These are phyloP conservation scores for Paragyromitra xinjiangensis DNA, from an alignment of 495 filamentous ascomycete species.

Conservation along the genomic window DNA sequence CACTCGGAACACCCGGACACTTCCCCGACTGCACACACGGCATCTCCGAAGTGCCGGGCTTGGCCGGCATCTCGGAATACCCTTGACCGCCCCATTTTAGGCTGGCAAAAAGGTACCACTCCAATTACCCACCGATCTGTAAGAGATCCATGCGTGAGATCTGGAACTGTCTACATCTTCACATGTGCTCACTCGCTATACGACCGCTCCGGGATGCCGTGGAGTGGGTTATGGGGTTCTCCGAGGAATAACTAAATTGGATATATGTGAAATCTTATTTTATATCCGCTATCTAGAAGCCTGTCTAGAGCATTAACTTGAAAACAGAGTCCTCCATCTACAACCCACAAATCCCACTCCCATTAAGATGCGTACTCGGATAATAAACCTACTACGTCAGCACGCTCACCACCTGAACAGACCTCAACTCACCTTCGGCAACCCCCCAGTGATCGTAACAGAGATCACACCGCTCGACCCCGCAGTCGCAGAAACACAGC, in stretches of 20 bases:
- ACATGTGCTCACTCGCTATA: not conserved
- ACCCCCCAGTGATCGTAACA: conserved; percentile 62
- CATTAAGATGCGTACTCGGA: conserved; percentile 57
- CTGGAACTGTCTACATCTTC: too few relatives aligned
- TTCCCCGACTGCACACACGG: not conserved
- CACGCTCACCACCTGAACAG: conserved; percentile 53
- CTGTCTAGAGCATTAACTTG: not conserved
- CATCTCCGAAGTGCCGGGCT: conserved; percentile 24
- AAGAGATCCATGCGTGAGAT: too few relatives aligned
- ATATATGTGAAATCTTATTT: not conserved
- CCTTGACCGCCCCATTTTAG: not conserved
- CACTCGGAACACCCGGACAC: not conserved
- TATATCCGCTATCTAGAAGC: not conserved
- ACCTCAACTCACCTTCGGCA: conserved; percentile 64
- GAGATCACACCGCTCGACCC: conserved; percentile 62
- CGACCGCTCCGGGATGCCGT: too few relatives aligned
- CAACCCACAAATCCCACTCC: conserved; percentile 60
- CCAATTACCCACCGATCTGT: not conserved
- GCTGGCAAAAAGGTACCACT: not conserved
- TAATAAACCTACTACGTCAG: conserved; percentile 52
- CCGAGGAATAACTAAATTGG: not conserved
- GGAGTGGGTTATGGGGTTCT: not conserved
- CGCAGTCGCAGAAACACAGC: conserved; percentile 62
- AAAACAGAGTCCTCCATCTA: not conserved
- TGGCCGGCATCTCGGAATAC: conserved; percentile 29